Conservation (phyloP, 1,139 yeast species). For the Kluyveromyces sp. region DNA sequence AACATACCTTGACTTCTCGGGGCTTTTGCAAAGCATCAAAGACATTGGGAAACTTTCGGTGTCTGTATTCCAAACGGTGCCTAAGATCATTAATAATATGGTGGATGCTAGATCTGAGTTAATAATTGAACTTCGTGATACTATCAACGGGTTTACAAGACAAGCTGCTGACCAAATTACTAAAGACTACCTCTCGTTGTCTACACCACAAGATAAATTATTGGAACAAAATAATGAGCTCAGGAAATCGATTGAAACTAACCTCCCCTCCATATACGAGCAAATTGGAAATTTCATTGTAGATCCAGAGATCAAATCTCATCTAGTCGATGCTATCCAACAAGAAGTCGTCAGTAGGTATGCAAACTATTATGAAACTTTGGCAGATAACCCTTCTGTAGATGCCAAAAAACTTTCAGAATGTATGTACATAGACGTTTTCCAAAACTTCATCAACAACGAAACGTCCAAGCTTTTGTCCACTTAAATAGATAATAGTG, state of each 20-base stretch:
- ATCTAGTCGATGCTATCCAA: constrained; percentile 52
- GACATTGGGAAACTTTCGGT: constrained; percentile 30
- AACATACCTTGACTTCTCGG: constrained; percentile 73
- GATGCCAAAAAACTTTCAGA: constrained; percentile 17
- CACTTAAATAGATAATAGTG: neutral
- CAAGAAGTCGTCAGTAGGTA: constrained; percentile 46
- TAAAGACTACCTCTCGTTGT: constrained; percentile 15
- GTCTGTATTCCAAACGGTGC: constrained; percentile 51
- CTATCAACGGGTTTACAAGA: constrained; percentile 57
- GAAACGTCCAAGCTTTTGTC: constrained; percentile 10
- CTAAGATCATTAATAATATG: constrained; percentile 78
- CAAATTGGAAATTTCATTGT: constrained; percentile 42
- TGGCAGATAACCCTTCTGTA: constrained; percentile 22
- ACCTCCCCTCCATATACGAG: constrained; percentile 48
- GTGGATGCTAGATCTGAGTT: constrained; percentile 77
- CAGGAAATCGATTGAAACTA: constrained; percentile 41
- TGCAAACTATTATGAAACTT: constrained; percentile 35
- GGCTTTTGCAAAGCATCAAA: constrained; percentile 51
- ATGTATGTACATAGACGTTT: constrained; percentile 22
- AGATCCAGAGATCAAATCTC: constrained; percentile 40
- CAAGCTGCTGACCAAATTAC: constrained; percentile 34
- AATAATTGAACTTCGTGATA: constrained; percentile 61
- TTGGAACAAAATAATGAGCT: constrained; percentile 28
- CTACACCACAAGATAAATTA: constrained; percentile 9
- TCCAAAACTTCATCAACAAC: constrained; percentile 17